Evolutionary conservation across 2,329 filamentous ascomycete species (phyloP).

Genomic region (Venturiaceae sp.): DNA sequence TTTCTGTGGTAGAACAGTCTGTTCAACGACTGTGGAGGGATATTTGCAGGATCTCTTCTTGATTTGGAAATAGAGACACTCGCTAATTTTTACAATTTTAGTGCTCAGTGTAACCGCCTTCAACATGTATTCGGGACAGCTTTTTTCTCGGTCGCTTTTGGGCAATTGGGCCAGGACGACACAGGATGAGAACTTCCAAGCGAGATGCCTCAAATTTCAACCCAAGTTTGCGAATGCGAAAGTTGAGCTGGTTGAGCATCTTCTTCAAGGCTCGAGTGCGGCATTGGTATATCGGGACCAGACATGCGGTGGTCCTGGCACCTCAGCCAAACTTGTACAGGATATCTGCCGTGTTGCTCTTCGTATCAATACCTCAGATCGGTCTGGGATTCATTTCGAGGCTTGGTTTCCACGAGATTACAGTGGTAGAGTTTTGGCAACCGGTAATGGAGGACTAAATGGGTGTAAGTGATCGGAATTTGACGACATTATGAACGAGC

Average conservation of each 20-base stretch:
- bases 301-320: conserved; percentile 5
- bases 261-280: not conserved
- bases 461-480: conserved; percentile 18
- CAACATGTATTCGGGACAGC: not conserved
- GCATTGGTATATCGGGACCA: not conserved
- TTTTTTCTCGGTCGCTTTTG: not conserved
- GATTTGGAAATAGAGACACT: not conserved
- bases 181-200: not conserved
- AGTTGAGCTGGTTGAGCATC: conserved; percentile 2
- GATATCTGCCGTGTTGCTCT: conserved; percentile 29
- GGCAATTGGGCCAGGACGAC: not conserved
- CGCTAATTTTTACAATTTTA: not conserved
- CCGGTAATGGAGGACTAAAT: conserved; percentile 31
- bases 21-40: too few species aligned
- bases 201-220: not conserved
- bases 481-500: not conserved
- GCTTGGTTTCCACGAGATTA: conserved; percentile 33
- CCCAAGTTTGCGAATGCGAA: not conserved
- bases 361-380: conserved; percentile 27
- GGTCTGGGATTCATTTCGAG: conserved; percentile 33
- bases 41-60: too few species aligned
- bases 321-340: not conserved
- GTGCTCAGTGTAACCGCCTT: not conserved
- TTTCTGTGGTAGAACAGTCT: not conserved
- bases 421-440: conserved; percentile 29